These are phyloP conservation scores for Trapa bicornis DNA, from an alignment of 345 rosid genomes.

Conservation along the genomic window DNA sequence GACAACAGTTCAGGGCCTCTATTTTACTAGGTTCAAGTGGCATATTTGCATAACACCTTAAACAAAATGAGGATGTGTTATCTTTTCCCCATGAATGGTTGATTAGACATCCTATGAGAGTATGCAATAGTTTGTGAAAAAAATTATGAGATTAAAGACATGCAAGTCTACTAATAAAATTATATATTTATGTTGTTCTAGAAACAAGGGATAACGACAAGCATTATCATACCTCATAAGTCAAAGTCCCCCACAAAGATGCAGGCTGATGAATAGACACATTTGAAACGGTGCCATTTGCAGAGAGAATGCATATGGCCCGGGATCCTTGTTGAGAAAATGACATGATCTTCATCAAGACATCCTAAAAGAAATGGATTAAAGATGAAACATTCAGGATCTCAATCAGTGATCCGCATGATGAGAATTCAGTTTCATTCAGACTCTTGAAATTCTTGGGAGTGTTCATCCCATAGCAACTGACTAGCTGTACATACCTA, in stretches of 20 bases:
- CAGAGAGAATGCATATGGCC: constrained; percentile 82
- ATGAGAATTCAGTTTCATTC: neutral
- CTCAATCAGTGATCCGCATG: neutral
- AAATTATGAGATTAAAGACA: neutral
- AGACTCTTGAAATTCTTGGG: no score
- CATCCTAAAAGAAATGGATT: constrained; percentile 41
- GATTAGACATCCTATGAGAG: no score
- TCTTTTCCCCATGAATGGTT: no score
- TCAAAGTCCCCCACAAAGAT: constrained; percentile 80
- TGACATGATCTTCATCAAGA: constrained; percentile 82
- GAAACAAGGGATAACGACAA: neutral
- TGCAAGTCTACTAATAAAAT: neutral
- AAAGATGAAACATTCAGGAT: neutral
- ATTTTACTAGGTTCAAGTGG: neutral
- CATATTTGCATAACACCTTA: neutral
- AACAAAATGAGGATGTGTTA: neutral
- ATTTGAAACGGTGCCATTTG: constrained; percentile 73
- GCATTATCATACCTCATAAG: constrained; percentile 59
- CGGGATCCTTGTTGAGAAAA: constrained; percentile 76
- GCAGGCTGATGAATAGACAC: constrained; percentile 79
- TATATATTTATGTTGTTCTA: neutral
- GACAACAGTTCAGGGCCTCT: neutral
- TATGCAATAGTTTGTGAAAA: neutral
- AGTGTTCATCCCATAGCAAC: no score
- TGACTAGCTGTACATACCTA: no score